These are phyloP conservation scores for Agapanthus africanus DNA, from an alignment of 106 monocot species.

Conservation along the genomic window DNA sequence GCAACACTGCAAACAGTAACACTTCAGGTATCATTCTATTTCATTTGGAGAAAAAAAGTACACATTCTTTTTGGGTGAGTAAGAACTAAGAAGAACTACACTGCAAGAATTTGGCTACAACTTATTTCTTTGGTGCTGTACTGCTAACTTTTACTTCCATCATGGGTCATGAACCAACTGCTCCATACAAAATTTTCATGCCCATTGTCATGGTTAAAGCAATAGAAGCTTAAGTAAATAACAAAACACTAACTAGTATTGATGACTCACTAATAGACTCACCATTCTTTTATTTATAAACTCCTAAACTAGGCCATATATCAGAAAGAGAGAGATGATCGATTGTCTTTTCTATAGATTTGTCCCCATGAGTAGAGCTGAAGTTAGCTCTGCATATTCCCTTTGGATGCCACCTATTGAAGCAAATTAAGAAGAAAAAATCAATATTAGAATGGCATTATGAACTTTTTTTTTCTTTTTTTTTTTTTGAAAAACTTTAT, in stretches of 20 bases:
- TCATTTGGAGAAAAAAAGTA: no score
- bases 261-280: neutral
- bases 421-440: neutral
- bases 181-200: constrained; percentile 1
- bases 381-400: neutral
- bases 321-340: neutral
- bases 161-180: constrained; percentile 1
- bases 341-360: neutral
- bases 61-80: no score
- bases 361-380: neutral
- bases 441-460: neutral
- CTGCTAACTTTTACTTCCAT: neutral
- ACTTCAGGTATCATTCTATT: no score
- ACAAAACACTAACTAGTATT: neutral
- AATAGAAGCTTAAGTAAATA: neutral
- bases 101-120: no score
- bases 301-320: neutral
- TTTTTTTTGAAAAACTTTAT: no score
- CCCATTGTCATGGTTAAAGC: neutral
- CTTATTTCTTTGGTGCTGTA: neutral
- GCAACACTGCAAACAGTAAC: no score
- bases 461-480: no score
- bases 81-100: no score
- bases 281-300: neutral
- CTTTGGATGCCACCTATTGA: neutral